Evolutionary conservation across 2,329 filamentous ascomycete species (phyloP), one percentile per base, ranked within the genome.

Genomic region (Penicillium sp.): DNA sequence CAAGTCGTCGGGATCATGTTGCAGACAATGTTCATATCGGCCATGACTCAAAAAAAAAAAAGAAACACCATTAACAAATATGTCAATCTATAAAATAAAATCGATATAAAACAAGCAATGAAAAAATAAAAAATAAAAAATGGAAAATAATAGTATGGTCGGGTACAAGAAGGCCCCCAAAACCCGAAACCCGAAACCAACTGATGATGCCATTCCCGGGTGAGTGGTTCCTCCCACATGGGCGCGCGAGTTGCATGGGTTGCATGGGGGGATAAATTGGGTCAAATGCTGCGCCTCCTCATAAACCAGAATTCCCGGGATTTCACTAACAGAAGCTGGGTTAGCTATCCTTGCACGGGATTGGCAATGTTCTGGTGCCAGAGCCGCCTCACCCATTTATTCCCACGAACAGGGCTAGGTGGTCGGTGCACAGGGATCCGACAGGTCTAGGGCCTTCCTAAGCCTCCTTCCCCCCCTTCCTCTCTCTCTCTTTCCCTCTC

Each of bases 241-340:
- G 34, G n/a, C 18, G 18, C 16, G 13, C 6, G 16, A 16, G 34
- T 13, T 21, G 31, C 16, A 23, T 5, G 16, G 34, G 34, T 13
- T 21, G 31, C 12, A n/a, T 12, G 29, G 8, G 31, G 29, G 31
- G 3, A 29, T 2, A 29, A 29, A 1, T 15, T 15, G 12, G 12
- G 15, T 33, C 3, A 42, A 18, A 8, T 48, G 46, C 46, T 48
- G 46, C 46, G 46, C 46, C 46, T 34, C 36, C 36, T 39, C 9
- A 12, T 21, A 21, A 21, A 38, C 34, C n/a, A 29, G 28, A 12
- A 29, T 9, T 29, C 4, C 28, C 7, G 28, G 28, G 10, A 29
- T 29, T 29, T 7, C 28, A 12, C 28, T 29, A 29, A 29, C 7
- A 9, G 7, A 2, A 29, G 28, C 28, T 29, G 16, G 16, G 16